A percentile compares a stretch with the other conserved stretches of the same genome.
phyloP scores from a whole-genome alignment of 805 yeast species.

The Ogataea degrootiae region DNA sequence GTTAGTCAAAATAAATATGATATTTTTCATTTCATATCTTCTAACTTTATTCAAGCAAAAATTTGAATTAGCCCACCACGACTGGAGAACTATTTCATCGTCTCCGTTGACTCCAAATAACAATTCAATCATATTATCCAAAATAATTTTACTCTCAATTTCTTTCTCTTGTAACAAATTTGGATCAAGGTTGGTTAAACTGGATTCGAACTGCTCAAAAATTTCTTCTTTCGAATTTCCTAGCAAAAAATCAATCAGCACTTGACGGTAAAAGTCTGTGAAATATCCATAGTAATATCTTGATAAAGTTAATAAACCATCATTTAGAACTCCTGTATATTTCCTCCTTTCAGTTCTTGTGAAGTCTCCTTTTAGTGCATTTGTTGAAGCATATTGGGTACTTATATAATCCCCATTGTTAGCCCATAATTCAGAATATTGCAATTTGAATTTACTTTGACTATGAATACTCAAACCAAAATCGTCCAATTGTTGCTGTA shows the following conservation, averaged over 20 bases:
- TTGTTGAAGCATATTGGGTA: slow-evolving; percentile 55
- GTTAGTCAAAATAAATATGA: slow-evolving; percentile 24
- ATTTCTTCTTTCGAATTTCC: slow-evolving; percentile 31
- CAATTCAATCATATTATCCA: slow-evolving; percentile 11
- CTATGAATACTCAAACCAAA: slow-evolving; percentile 2
- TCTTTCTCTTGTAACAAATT: slow-evolving; percentile 15
- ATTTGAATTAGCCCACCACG: slow-evolving; percentile 31
- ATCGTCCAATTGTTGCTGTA: slow-evolving; percentile 23
- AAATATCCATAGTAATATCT: slow-evolving; percentile 40
- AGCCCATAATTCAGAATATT: slow-evolving; percentile 48
- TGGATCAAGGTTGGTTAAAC: slow-evolving; percentile 29
- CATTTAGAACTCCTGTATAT: slow-evolving; percentile 37
- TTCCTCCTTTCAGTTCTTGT: slow-evolving; percentile 40
- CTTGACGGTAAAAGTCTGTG: slow-evolving; percentile 41
- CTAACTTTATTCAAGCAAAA: slow-evolving; percentile 8
- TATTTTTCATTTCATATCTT: slow-evolving; percentile 13
- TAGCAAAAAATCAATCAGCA: slow-evolving; percentile 36
- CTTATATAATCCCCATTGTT: slow-evolving; percentile 67
- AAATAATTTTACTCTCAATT: slow-evolving; percentile 9
- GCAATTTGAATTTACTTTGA: slow-evolving; percentile 15
- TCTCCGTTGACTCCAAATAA: slow-evolving; percentile 12
- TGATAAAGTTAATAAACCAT: slow-evolving; percentile 36
- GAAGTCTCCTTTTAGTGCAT: slow-evolving; percentile 47
- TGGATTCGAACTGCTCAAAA: slow-evolving; percentile 38
- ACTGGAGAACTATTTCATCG: slow-evolving; percentile 24